Evolutionary conservation across 1,139 yeast species (phyloP), one percentile per base, ranked within the genome.

Genomic region (Blastobotrys buckinghamii): DNA sequence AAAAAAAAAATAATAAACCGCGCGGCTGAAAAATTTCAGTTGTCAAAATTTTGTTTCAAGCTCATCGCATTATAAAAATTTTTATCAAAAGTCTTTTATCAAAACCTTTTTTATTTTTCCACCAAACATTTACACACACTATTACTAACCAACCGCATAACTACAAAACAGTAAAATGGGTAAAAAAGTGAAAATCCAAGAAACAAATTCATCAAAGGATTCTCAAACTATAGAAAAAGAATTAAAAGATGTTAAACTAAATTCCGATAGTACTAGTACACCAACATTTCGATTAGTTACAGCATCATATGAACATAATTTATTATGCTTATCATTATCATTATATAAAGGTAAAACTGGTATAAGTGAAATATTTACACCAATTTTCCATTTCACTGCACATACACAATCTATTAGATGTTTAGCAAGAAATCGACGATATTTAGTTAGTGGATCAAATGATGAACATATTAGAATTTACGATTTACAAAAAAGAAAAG

Each of bases 401-500:
- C 98, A 92, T 67, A 75, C 95, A 0, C 76, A 88, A 50, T 85
- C 96, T 30, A 87, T 92, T 52, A 82, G 90, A 65, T 77, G 94
- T 44, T 74, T 92, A 55, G 97, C 92, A 54, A 73, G 82, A 29
- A 88, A 95, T 26, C 84, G 81, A 59, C 74, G 97, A 59, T 90
- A 88, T 63, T 72, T 92, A 48, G 97, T 88, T 2, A 85, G 96
- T 3, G 99, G 99, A 6, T 84, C 96, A 4, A 90, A 90, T 64
- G 99, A 92, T 65, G 98, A 94, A 66, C 96, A 89, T 64, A 90
- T 92, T 53, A 80, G 95, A 60, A 85, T 92, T 32, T 92, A 94
- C 64, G 99, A 92, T 69, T 73, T 92, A 54, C 96, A 89, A 61
- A 89, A 87, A 66, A 79, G 98, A 62, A 89, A 89, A 61, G 99